Base-by-base conservation (phyloP, 2,329 filamentous ascomycete species). In the Lecanicillium sp. region DNA sequence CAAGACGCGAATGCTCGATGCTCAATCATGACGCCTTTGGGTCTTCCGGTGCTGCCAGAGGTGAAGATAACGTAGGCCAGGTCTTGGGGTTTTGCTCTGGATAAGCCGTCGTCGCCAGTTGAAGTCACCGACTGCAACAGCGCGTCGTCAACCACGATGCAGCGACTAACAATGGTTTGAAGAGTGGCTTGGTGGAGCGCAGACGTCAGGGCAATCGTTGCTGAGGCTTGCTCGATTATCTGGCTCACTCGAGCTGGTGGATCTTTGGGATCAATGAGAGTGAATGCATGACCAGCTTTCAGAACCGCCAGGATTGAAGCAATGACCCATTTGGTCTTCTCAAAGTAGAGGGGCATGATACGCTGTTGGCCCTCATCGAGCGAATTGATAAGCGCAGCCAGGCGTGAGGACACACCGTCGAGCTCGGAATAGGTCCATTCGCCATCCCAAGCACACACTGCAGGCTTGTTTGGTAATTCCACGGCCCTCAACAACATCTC, bases 21-120 rank as follows among this genome's bases (percentile, higher is more conserved):
- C n/a, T 45, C 49, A 24, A 55, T 50, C 4, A 56, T 51, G 3
- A 55, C 54, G 19, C 59, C 59, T 26, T 61, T 61, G 3, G 59
- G 53, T 10, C 52, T 49, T 2, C 55, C 40, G 1, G 40, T 42
- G 15, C 40, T 42, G 5, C 40, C 40, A 10, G 40, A 42, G 14
- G 40, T 42, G 29, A 58, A 59, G 14, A 58, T 26, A 5, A 56
- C 33, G 27, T 60, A 60, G 1, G 54, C 52, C 10, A 48, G 15
- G 10, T 48, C 3, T 8, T 29, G 10, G 2, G 37, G 15, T 17
- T 14, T 30, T 6, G 23, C n/a, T 14, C 23, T 9, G 10, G 12
- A 32, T 12, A 5, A 12, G 2, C 3, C 2, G n/a, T 29, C 24
- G 17, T 17, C n/a, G 2, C 20, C 33, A 17, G 23, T 8, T 6